These are phyloP conservation scores for Rhynchosporium agropyri DNA, from an alignment of 2,329 filamentous ascomycete species.

Conservation along the genomic window DNA sequence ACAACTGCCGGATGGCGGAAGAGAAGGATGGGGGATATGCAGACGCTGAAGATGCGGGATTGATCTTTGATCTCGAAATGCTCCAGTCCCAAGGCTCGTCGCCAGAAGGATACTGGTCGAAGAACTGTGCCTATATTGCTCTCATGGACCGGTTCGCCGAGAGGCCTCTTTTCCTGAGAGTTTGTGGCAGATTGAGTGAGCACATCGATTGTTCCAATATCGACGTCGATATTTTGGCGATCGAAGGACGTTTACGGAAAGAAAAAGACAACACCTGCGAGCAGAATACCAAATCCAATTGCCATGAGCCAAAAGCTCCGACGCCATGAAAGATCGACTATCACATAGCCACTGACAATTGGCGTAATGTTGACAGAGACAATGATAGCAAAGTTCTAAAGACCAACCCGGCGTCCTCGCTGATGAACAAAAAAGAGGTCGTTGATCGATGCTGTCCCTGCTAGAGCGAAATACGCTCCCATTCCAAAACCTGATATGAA, in stretches of 20 bases:
- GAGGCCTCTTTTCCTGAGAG: background rate
- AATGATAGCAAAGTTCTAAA: slow-evolving; percentile 29
- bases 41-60: slow-evolving; percentile 10
- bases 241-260: slow-evolving; percentile 28
- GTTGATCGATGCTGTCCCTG: slow-evolving; percentile 26
- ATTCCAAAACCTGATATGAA: slow-evolving; percentile 22
- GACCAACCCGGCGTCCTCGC: slow-evolving; percentile 24
- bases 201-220: background rate
- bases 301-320: slow-evolving; percentile 27
- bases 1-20: slow-evolving; percentile 14
- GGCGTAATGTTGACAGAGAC: slow-evolving; percentile 19
- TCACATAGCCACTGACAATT: slow-evolving; percentile 45
- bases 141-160: background rate
- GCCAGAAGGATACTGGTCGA: background rate
- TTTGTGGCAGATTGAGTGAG: no score
- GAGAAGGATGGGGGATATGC: slow-evolving; percentile 9
- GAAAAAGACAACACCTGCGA: slow-evolving; percentile 30
- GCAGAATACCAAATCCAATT: slow-evolving; percentile 44
- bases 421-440: slow-evolving; percentile 29
- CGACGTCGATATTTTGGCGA: slow-evolving; percentile 2
- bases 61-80: slow-evolving; percentile 16
- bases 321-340: slow-evolving; percentile 39
- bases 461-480: slow-evolving; percentile 26
- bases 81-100: background rate
- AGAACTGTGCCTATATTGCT: background rate